A percentile compares a stretch with the other conserved stretches of the same genome.
These are phyloP conservation scores for Cynara cardunculus DNA, from an alignment of 129 eudicot genomes.

Conservation along the genomic window DNA sequence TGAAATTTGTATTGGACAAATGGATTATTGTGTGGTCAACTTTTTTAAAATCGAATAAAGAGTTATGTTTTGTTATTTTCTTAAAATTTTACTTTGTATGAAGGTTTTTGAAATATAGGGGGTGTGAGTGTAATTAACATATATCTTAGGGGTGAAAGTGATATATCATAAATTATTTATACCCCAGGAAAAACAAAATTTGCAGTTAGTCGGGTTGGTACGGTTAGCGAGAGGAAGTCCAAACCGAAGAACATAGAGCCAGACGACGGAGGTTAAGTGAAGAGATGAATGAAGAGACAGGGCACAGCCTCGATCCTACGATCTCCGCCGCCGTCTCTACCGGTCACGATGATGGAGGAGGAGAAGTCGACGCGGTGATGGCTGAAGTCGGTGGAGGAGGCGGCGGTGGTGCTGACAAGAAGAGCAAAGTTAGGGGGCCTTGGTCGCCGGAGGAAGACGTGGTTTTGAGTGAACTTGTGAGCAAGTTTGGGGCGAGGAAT, in stretches of 20 bases:
- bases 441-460: constrained; percentile 79
- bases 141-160: constrained; percentile 10
- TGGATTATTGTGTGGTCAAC: not conserved
- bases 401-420: constrained; percentile 4
- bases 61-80: not conserved
- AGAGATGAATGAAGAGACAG: constrained; percentile 23
- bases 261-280: constrained; percentile 1
- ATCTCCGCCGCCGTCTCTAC: constrained; percentile 2
- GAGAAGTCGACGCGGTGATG: constrained; percentile 16
- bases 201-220: constrained; percentile 46
- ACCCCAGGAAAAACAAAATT: not conserved
- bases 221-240: constrained; percentile 31
- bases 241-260: constrained; percentile 8
- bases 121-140: not conserved
- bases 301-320: constrained; percentile 14
- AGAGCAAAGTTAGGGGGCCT: constrained; percentile 45
- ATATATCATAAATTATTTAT: not conserved
- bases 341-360: constrained; percentile 5
- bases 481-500: constrained; percentile 66
- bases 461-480: constrained; percentile 44
- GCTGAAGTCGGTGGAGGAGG: constrained; percentile 19
- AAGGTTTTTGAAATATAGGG: not conserved
- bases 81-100: not conserved
- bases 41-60: not conserved
- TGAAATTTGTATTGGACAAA: not conserved